Base-by-base conservation (phyloP, 352 stramenopile genomes). In the Albugo candida region DNA sequence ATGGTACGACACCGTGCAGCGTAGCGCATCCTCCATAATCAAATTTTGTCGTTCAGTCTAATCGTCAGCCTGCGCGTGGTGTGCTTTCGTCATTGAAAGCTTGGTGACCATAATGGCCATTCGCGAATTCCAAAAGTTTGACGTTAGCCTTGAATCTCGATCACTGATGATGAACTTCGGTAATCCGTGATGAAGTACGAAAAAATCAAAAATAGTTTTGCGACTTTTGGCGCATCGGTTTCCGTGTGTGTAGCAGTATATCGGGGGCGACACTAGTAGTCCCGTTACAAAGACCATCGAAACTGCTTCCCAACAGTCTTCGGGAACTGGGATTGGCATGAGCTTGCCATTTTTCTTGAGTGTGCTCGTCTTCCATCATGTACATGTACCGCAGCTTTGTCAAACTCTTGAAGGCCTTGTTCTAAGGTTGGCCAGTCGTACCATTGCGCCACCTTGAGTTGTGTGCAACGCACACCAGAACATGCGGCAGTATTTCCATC, bases 291-390 rank as follows among this genome's bases (percentile, higher is more conserved):
- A 60, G 36, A 55, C 54, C 18, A 60, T 40, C 0, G 11, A 16
- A 1, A 60, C 39, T 6, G 45, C 19, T 46, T 60, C 36, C 54
- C 54, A 60, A 13, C 54, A 60, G n/a, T 60, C 54, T 13, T 36
- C 2, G n/a, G 49, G 49, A 34, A 52, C 37, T 0, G 36, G 8
- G 1, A 53, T 20, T 14, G 45, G 54, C 17, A 60, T 52, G 11
- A 59, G n/a, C 19, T 19, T 44, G 2, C 49, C 8, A 47, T 54
- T 39, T 59, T 59, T n/a, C 34, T 45, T 8, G 16, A 1, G 16
- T 17, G 40, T 12, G 0, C 3, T 39, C 2, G 14, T 13, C 36
- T 59, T 55, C n/a, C 19, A 55, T 2, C 42, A 5, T 3, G 35
- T 17, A 35, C 48, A 59, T 13, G 35, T 54, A 1, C 16, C 8